phyloP scores from a whole-genome alignment of 2,329 filamentous ascomycete species.

The Botryotinia narcissicola region DNA sequence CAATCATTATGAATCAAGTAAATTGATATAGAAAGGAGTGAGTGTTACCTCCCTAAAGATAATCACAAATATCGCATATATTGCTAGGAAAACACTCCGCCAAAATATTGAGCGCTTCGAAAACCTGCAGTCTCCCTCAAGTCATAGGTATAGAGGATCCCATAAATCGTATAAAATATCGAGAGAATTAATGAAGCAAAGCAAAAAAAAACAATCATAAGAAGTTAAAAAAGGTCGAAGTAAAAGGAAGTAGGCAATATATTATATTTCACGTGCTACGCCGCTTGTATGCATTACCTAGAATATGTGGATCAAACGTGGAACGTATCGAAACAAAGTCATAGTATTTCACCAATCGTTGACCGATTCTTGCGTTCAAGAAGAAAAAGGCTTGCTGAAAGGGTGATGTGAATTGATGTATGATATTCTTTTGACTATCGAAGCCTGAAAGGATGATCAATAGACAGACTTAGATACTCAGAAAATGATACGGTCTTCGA shows the following conservation, averaged over 20 bases:
- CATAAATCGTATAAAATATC: not conserved
- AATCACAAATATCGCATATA: not conserved
- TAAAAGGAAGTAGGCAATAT: too few relatives aligned
- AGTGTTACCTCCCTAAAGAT: fast-evolving
- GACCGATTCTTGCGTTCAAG: fast-evolving
- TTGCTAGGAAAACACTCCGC: not conserved
- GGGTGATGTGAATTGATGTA: not conserved
- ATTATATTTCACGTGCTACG: not conserved
- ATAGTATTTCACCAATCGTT: not conserved
- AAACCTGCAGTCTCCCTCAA: not conserved
- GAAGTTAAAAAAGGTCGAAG: not conserved
- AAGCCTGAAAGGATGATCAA: not conserved
- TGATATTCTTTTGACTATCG: not conserved
- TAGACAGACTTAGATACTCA: not conserved
- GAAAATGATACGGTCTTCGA: not conserved
- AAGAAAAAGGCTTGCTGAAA: not conserved
- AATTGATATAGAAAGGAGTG: not conserved
- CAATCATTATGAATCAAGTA: fast-evolving
- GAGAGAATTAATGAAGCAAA: fast-evolving
- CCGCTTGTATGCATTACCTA: not conserved
- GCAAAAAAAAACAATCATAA: not conserved
- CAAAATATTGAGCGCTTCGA: not conserved
- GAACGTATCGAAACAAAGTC: not conserved
- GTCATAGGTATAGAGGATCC: not conserved
- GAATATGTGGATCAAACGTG: not conserved